Percentiles rank a stretch among this genome's conserved stretches.
These are phyloP conservation scores for Ocimum tenuiflorum DNA, from an alignment of 257 asterid genomes.

Conservation along the genomic window DNA sequence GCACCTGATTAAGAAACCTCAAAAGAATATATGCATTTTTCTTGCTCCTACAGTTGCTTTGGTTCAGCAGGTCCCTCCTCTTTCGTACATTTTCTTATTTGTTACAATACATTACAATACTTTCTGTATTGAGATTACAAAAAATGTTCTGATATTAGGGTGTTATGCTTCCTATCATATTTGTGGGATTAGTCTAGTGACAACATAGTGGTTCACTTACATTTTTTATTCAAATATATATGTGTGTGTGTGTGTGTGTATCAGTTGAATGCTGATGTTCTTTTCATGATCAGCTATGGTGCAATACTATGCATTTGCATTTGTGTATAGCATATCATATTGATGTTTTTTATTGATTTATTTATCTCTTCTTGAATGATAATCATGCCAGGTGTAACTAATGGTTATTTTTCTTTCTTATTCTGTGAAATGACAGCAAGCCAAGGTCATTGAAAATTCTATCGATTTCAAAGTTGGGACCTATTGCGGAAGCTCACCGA, in stretches of 20 bases:
- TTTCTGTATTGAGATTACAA: background rate
- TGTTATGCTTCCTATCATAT: background rate
- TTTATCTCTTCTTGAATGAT: background rate
- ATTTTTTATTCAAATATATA: too few relatives aligned
- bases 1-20: constrained; percentile 76
- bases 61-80: constrained; percentile 74
- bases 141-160: background rate
- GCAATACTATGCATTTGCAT: background rate
- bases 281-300: constrained; percentile 10
- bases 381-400: constrained; percentile 1
- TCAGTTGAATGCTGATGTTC: constrained; percentile 5
- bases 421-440: constrained; percentile 56
- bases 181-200: background rate
- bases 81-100: constrained; percentile 4
- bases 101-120: background rate
- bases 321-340: background rate
- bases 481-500: constrained; percentile 55
- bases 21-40: constrained; percentile 72
- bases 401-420: background rate
- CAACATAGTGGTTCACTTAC: background rate
- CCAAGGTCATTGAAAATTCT: constrained; percentile 69
- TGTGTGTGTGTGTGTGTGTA: too few relatives aligned
- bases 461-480: constrained; percentile 70
- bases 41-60: constrained; percentile 95
- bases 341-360: background rate